A percentile compares a stretch with the other conserved stretches of the same genome.
These are phyloP conservation scores for Lactarius hengduanensis DNA, from an alignment of 768 basidiomycete genomes.

Conservation along the genomic window DNA sequence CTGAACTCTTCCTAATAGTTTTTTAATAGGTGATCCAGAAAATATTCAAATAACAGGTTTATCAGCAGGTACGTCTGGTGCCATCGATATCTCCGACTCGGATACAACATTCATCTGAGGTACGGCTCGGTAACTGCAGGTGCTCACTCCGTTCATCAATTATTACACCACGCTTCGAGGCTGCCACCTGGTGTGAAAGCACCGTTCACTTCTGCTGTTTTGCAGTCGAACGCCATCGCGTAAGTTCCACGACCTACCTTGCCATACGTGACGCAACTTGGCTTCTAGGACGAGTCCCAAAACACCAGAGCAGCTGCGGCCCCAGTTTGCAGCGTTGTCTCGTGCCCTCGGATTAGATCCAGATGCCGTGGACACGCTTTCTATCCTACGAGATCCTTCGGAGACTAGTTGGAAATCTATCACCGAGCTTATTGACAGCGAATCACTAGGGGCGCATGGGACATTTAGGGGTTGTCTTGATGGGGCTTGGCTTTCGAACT, in stretches of 20 bases:
- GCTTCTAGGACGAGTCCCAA: slow-evolving; percentile 51
- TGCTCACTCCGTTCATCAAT: slow-evolving; percentile 72
- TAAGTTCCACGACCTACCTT: slow-evolving; percentile 35
- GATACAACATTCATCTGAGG: background rate
- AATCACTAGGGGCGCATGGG: slow-evolving; percentile 51
- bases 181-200: slow-evolving; percentile 54
- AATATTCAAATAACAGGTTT: slow-evolving; percentile 64
- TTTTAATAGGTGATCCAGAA: slow-evolving; percentile 51
- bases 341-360: slow-evolving; percentile 55
- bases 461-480: slow-evolving; percentile 71
- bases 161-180: slow-evolving; percentile 66
- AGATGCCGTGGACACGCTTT: slow-evolving; percentile 46
- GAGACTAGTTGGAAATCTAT: slow-evolving; percentile 51
- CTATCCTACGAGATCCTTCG: slow-evolving; percentile 47
- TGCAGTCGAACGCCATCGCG: slow-evolving; percentile 78
- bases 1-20: background rate
- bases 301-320: slow-evolving; percentile 53
- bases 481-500: slow-evolving; percentile 52
- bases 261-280: background rate
- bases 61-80: slow-evolving; percentile 55
- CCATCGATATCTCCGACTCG: background rate
- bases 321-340: slow-evolving; percentile 66
- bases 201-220: slow-evolving; percentile 62
- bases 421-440: slow-evolving; percentile 57
- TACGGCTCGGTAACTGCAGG: slow-evolving; percentile 39